phyloP scores from a whole-genome alignment of 306 rosid species.

The Dalbergia cultrata region DNA sequence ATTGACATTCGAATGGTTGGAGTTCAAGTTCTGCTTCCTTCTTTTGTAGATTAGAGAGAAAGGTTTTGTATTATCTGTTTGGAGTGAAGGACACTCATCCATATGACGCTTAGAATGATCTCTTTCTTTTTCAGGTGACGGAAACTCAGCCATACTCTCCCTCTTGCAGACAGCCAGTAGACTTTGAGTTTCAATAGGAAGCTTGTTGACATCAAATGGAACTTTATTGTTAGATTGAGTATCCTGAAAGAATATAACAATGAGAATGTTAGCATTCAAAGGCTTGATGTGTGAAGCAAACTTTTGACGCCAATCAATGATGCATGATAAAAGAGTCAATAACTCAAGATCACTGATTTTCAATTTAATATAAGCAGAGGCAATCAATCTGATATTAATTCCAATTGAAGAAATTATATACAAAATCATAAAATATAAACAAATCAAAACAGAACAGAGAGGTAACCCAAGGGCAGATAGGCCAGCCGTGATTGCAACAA shows the following conservation, averaged over 20 bases:
- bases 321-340: constrained; percentile 7
- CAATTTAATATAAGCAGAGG: constrained; percentile 2
- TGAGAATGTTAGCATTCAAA: constrained; percentile 19
- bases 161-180: constrained; percentile 72
- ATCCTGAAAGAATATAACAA: constrained; percentile 61
- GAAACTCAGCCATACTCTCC: constrained; percentile 75
- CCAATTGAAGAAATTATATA: background rate
- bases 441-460: background rate
- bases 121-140: constrained; percentile 60
- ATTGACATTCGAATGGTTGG: constrained; percentile 66
- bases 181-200: constrained; percentile 67
- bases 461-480: background rate
- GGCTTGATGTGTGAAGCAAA: constrained; percentile 3
- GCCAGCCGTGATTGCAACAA: background rate
- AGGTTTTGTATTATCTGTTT: constrained; percentile 66
- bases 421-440: background rate
- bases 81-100: constrained; percentile 63
- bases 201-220: constrained; percentile 65
- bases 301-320: constrained; percentile 15
- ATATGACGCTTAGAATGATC: constrained; percentile 40
- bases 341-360: background rate
- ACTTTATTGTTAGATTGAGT: constrained; percentile 59
- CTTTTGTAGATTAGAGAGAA: constrained; percentile 78
- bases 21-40: constrained; percentile 64
- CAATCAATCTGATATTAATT: background rate